Percentiles rank a stretch among this genome's conserved stretches.
phyloP scores from a whole-genome alignment of 148 eudicot species.

The Cornus florida region DNA sequence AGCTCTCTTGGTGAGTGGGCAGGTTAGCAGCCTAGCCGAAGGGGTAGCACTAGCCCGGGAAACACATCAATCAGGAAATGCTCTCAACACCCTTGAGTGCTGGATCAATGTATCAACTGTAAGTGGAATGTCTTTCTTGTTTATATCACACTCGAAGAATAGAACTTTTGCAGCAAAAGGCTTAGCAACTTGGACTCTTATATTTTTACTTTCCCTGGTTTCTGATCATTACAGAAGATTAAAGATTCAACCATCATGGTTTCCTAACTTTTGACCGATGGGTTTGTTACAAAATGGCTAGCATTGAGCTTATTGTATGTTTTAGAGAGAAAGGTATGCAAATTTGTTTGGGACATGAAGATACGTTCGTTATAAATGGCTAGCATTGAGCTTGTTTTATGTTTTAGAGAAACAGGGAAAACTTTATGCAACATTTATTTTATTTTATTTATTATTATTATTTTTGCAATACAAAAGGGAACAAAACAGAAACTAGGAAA shows the following conservation, averaged over 20 bases:
- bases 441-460: too few species aligned
- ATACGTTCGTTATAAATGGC: too few species aligned
- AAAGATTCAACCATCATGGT: background rate
- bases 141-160: background rate
- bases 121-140: conserved; percentile 12
- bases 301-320: background rate
- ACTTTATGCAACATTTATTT: too few species aligned
- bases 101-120: conserved; percentile 70
- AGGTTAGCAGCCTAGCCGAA: conserved; percentile 56
- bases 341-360: too few species aligned
- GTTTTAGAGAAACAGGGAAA: too few species aligned
- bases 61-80: conserved; percentile 70
- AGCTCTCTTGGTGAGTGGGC: conserved; percentile 72
- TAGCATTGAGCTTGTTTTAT: background rate
- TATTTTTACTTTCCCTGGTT: background rate
- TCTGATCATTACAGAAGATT: conserved; percentile 9
- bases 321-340: too few species aligned
- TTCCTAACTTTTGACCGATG: background rate
- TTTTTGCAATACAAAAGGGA: too few species aligned
- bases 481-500: too few species aligned
- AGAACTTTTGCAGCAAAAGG: too few species aligned
- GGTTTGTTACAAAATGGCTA: too few species aligned
- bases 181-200: background rate
- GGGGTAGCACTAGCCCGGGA: conserved; percentile 72
- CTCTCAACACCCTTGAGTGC: conserved; percentile 47